Percentiles rank a stretch among this genome's conserved stretches.
These are phyloP conservation scores for Ambrosiella cleistominuta DNA, from an alignment of 2,329 filamentous ascomycete species.

Conservation along the genomic window DNA sequence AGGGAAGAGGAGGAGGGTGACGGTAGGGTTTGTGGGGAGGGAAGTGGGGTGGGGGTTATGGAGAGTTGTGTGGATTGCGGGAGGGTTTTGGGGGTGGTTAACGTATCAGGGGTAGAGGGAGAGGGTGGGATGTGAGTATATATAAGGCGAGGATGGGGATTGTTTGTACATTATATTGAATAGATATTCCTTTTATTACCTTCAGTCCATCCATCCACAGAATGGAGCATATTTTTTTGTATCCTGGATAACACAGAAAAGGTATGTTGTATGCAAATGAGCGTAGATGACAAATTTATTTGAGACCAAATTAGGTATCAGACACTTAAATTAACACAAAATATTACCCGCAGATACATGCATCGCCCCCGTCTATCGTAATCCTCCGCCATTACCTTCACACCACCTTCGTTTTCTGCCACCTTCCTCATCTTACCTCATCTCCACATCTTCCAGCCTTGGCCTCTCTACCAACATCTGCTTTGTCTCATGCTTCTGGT, in stretches of 20 bases:
- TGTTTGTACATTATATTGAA: neutral
- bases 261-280: too few relatives aligned
- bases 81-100: conserved; percentile 49
- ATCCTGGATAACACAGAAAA: too few relatives aligned
- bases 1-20: conserved; percentile 20
- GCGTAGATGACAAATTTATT: too few relatives aligned
- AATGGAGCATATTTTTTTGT: too few relatives aligned
- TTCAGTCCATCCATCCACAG: too few relatives aligned
- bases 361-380: too few relatives aligned
- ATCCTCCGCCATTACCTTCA: neutral
- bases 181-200: neutral
- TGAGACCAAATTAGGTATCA: too few relatives aligned
- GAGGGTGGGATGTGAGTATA: neutral
- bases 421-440: neutral
- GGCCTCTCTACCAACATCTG: conserved; percentile 6
- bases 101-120: conserved; percentile 38
- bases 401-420: neutral
- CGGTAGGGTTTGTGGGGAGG: conserved; percentile 30
- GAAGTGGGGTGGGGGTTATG: conserved; percentile 47
- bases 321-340: too few relatives aligned
- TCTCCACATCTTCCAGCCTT: conserved; percentile 2
- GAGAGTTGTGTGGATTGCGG: conserved; percentile 44
- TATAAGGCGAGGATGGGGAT: neutral
- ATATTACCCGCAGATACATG: too few relatives aligned
- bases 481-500: conserved; percentile 20